A percentile compares a stretch with the other conserved stretches of the same genome.
phyloP scores from a whole-genome alignment of 768 basidiomycete genomes.

The Paxillus involutus region DNA sequence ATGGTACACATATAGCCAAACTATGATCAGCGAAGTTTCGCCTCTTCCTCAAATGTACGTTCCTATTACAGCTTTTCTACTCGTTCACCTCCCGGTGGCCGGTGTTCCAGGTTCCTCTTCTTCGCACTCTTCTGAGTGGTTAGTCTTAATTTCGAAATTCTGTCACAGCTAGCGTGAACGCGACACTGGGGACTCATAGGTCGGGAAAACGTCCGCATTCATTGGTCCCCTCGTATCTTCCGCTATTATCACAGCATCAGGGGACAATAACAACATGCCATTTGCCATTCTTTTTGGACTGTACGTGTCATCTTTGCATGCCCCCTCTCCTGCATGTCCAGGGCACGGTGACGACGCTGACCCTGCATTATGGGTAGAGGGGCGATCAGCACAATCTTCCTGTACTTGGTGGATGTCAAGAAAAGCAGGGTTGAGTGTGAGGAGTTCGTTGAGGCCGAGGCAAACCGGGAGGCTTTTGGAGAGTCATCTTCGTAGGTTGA shows the following conservation, averaged over 20 bases:
- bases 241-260: constrained; percentile 68
- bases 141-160: constrained; percentile 4
- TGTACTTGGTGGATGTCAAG: constrained; percentile 61
- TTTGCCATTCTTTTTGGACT: constrained; percentile 72
- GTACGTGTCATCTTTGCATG: constrained; percentile 37
- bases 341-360: neutral
- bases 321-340: neutral
- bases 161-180: neutral
- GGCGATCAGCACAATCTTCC: constrained; percentile 44
- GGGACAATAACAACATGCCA: constrained; percentile 72
- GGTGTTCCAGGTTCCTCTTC: constrained; percentile 56
- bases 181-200: constrained; percentile 29
- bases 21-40: constrained; percentile 80
- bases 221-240: constrained; percentile 76
- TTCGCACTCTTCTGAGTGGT: constrained; percentile 76
- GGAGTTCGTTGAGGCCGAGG: constrained; percentile 59
- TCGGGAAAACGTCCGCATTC: constrained; percentile 76
- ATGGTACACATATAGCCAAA: constrained; percentile 82
- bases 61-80: neutral
- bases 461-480: constrained; percentile 37
- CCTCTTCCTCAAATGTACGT: constrained; percentile 68
- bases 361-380: constrained; percentile 8
- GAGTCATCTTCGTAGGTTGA: neutral
- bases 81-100: neutral
- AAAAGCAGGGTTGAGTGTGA: constrained; percentile 67